These are phyloP conservation scores for Naganishia vaughanmartiniae DNA, from an alignment of 768 basidiomycete species.

Conservation along the genomic window DNA sequence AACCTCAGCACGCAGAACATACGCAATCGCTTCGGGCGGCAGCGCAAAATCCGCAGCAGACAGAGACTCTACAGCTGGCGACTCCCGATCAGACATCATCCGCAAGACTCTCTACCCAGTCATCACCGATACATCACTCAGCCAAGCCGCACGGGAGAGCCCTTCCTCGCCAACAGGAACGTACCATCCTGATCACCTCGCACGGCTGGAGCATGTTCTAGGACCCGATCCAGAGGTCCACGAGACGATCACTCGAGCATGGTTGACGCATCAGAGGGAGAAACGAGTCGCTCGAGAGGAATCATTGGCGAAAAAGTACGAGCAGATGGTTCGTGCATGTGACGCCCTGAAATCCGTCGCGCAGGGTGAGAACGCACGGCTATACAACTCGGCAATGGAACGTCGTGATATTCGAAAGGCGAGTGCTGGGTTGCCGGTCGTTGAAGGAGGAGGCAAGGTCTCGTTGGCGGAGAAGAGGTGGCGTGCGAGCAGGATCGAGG, in stretches of 20 bases:
- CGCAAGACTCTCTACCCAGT: conserved; percentile 74
- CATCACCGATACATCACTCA: conserved; percentile 46
- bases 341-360: conserved; percentile 59
- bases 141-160: neutral
- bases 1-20: conserved; percentile 9
- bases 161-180: conserved; percentile 67
- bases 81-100: conserved; percentile 58
- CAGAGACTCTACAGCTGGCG: conserved; percentile 30
- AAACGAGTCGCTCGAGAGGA: conserved; percentile 66
- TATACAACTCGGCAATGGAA: conserved; percentile 45
- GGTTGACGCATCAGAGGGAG: conserved; percentile 74
- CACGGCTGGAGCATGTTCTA: conserved; percentile 64
- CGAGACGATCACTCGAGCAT: conserved; percentile 83
- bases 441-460: conserved; percentile 60
- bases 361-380: conserved; percentile 16
- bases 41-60: conserved; percentile 17
- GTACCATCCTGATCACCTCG: conserved; percentile 75
- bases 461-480: conserved; percentile 67
- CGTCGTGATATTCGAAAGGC: conserved; percentile 37
- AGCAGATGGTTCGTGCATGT: conserved; percentile 77
- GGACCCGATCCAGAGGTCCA: conserved; percentile 63
- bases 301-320: conserved; percentile 72
- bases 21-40: conserved; percentile 26
- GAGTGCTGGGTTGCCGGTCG: conserved; percentile 61
- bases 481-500: conserved; percentile 60